phyloP scores from a whole-genome alignment of 2,329 filamentous ascomycete genomes.

The Claviceps sp. region DNA sequence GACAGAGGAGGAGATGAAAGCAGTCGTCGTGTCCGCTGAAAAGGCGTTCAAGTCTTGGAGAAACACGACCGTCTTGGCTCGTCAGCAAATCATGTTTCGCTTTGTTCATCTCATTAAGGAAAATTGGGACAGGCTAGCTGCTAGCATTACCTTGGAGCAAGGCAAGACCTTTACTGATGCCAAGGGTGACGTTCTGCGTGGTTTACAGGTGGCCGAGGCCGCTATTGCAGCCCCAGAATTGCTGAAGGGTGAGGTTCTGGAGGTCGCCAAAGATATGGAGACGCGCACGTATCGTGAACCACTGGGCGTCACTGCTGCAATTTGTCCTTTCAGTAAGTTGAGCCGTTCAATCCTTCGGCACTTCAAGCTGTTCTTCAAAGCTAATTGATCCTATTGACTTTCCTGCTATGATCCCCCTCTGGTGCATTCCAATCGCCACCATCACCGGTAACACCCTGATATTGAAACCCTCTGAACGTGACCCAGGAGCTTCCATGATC shows the following conservation, averaged over 20 bases:
- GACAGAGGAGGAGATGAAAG: slow-evolving; percentile 63
- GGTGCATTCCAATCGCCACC: slow-evolving; percentile 76
- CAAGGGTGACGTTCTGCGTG: slow-evolving; percentile 67
- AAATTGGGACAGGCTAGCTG: slow-evolving; percentile 74
- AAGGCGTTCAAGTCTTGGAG: slow-evolving; percentile 65
- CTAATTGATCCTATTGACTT: slow-evolving; percentile 46
- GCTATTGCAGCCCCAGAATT: slow-evolving; percentile 70
- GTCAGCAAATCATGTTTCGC: slow-evolving; percentile 82
- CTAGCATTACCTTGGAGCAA: slow-evolving; percentile 77
- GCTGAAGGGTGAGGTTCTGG: slow-evolving; percentile 70
- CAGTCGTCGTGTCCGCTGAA: slow-evolving; percentile 61
- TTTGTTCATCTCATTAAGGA: slow-evolving; percentile 68
- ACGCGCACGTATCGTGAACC: slow-evolving; percentile 72
- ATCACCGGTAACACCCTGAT: slow-evolving; percentile 75
- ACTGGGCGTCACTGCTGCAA: slow-evolving; percentile 67
- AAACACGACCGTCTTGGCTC: slow-evolving; percentile 54
- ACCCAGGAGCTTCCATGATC: slow-evolving; percentile 76
- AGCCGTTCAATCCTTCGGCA: not conserved
- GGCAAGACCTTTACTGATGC: slow-evolving; percentile 81
- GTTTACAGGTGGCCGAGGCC: slow-evolving; percentile 74
- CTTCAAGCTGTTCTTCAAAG: not conserved
- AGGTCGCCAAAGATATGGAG: slow-evolving; percentile 85
- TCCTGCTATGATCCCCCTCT: slow-evolving; percentile 86
- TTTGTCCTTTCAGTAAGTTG: slow-evolving; percentile 66
- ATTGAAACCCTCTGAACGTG: slow-evolving; percentile 76